Conservation (phyloP, 805 yeast genomes). For the Lachancea meyersii region DNA sequence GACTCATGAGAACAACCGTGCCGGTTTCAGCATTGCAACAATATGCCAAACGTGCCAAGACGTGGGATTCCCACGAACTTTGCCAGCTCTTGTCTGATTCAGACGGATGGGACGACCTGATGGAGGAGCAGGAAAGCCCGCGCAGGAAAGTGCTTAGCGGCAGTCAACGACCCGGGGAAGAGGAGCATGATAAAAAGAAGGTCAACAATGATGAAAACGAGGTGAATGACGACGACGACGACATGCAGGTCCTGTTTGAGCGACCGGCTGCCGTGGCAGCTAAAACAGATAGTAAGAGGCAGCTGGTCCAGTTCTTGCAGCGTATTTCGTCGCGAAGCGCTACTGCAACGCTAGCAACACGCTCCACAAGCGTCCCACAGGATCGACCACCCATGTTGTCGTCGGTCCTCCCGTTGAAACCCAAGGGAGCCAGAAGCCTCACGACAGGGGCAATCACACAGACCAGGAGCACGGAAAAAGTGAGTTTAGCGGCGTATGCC, state of each 20-base stretch:
- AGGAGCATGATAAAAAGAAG: too few relatives aligned
- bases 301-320: conserved; percentile 3
- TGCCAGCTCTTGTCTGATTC: conserved; percentile 21
- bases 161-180: too few relatives aligned
- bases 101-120: conserved; percentile 23
- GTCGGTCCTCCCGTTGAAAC: too few relatives aligned
- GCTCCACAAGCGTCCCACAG: too few relatives aligned
- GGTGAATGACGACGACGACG: too few relatives aligned
- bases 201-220: too few relatives aligned
- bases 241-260: conserved; percentile 1
- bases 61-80: conserved; percentile 10
- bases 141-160: not conserved
- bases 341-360: not conserved
- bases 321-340: conserved; percentile 1
- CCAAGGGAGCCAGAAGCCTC: not conserved
- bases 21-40: not conserved
- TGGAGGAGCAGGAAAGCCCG: conserved; percentile 3
- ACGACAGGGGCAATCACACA: not conserved
- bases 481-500: not conserved
- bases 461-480: not conserved
- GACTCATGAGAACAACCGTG: not conserved
- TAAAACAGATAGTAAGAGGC: not conserved
- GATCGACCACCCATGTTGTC: too few relatives aligned
- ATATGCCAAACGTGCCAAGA: not conserved
- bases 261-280: not conserved